Evolutionary conservation across 495 filamentous ascomycete species (phyloP).

Genomic region (Neurospora sp.): DNA sequence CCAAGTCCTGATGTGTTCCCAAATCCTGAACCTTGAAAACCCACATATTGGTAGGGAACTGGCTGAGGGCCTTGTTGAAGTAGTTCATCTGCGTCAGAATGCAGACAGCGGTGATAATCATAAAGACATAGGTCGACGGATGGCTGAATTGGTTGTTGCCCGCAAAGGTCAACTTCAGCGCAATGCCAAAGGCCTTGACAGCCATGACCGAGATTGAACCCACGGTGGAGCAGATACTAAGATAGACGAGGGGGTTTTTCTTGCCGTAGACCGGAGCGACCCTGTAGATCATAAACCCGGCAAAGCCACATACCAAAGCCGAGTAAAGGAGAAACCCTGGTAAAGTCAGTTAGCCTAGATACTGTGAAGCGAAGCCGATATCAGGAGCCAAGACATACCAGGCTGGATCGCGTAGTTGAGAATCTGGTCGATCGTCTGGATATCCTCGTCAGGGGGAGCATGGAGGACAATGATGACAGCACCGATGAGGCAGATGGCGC

Average conservation of each 20-base stretch:
- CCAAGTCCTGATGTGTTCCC: constrained; percentile 14
- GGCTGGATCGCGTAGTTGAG: constrained; percentile 78
- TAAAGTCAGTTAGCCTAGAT: constrained; percentile 16
- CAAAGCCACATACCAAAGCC: constrained; percentile 63
- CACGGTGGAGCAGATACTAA: constrained; percentile 94
- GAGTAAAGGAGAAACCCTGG: constrained; percentile 84
- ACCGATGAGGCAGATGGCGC: constrained; percentile 90
- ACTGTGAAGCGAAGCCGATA: not conserved
- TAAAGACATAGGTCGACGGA: constrained; percentile 92
- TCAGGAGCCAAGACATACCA: constrained; percentile 43
- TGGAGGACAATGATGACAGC: constrained; percentile 97
- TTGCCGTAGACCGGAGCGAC: constrained; percentile 81
- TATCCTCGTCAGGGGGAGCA: constrained; percentile 86
- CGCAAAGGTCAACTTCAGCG: constrained; percentile 80
- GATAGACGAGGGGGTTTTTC: constrained; percentile 88
- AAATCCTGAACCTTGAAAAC: not conserved
- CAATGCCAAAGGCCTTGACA: constrained; percentile 95
- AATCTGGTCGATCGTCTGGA: constrained; percentile 79
- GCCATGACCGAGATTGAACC: constrained; percentile 98
- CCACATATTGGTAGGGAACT: constrained; percentile 94
- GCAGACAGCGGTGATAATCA: constrained; percentile 83
- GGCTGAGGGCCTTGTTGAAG: constrained; percentile 96
- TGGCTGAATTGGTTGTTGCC: constrained; percentile 92
- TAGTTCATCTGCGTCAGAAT: constrained; percentile 99
- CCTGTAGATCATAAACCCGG: constrained; percentile 89